Percentiles rank a stretch among this genome's conserved stretches.
Conservation (phyloP, 768 basidiomycete species). For the Amanita pseudoporphyria region DNA sequence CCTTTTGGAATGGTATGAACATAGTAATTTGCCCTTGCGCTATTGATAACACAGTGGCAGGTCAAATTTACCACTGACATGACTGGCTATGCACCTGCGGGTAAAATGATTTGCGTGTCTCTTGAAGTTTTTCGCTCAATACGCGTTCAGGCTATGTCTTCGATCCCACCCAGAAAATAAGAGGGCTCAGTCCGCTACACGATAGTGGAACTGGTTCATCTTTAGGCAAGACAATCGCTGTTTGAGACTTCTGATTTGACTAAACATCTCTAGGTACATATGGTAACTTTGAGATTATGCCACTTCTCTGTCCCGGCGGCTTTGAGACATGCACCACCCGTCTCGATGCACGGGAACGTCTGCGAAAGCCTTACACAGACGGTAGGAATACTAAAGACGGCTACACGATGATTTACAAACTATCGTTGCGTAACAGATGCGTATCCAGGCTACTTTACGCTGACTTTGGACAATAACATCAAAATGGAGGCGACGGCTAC, state of each 20-base stretch:
- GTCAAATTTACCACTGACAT: constrained; percentile 63
- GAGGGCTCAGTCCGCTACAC: constrained; percentile 57
- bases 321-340: constrained; percentile 57
- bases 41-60: constrained; percentile 20
- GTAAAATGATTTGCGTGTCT: constrained; percentile 21
- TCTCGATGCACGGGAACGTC: constrained; percentile 42
- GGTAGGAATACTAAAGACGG: constrained; percentile 22
- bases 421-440: constrained; percentile 31
- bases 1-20: constrained; percentile 57
- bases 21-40: neutral
- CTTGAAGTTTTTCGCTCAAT: neutral
- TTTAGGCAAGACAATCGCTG: constrained; percentile 27
- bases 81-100: constrained; percentile 66
- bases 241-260: constrained; percentile 4
- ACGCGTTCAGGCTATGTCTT: constrained; percentile 43
- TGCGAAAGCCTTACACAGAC: constrained; percentile 56
- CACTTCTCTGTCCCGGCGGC: constrained; percentile 48
- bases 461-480: constrained; percentile 56
- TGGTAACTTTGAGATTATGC: constrained; percentile 65
- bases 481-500: constrained; percentile 67
- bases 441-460: constrained; percentile 57
- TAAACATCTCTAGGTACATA: constrained; percentile 30
- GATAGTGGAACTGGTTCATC: constrained; percentile 66
- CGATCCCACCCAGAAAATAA: constrained; percentile 47
- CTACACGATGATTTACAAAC: neutral